Base-by-base conservation (phyloP, 495 filamentous ascomycete species). In the Tirmania nivea region DNA sequence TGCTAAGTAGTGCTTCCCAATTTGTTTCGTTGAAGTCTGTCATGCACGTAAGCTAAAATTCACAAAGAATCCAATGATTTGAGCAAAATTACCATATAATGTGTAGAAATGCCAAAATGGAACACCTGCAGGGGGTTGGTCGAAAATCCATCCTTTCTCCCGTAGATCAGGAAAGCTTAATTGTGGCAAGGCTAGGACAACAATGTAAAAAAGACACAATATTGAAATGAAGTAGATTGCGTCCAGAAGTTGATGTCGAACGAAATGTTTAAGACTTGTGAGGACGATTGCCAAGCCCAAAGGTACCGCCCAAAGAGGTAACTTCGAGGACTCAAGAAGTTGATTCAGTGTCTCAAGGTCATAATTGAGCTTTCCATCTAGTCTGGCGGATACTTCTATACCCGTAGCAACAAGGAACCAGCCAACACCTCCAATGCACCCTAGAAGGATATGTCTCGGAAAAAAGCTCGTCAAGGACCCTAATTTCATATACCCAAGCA, bases 71-170 rank as follows among this genome's bases (percentile, higher is more conserved):
- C 16, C 52, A 57, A 31, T 35, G 10, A 37, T 16, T 34, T 14
- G 20, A 34, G 20, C 10, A 5, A 34, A 63, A 78, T 66, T 68
- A 90, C 86, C 79, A 68, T 94, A 97, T 48, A 94, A 78, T 0
- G 82, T 84, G 69, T 93, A 96, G 59, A 96, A 97, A 63, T 90
- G 84, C 73, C 87, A 97, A 78, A 89, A 97, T 0, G 92, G 88
- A 50, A 87, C 83, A 11, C 79, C 83, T 14, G 79, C 79, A 36
- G 80, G 77, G 2, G 90, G 89, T 0, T 79, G 80, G 59, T 83
- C 75, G 60, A 97, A 97, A 8, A 95, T 77, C 90, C 90, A 97
- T 19, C 90, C 90, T 35, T 70, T 69, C 19, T 75, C 60, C 51
- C 85, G 76, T 20, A 94, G 66, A 12, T 71, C 66, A 31, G 69